Base-by-base conservation (phyloP, 495 filamentous ascomycete genomes). In the Podospora appendiculata region DNA sequence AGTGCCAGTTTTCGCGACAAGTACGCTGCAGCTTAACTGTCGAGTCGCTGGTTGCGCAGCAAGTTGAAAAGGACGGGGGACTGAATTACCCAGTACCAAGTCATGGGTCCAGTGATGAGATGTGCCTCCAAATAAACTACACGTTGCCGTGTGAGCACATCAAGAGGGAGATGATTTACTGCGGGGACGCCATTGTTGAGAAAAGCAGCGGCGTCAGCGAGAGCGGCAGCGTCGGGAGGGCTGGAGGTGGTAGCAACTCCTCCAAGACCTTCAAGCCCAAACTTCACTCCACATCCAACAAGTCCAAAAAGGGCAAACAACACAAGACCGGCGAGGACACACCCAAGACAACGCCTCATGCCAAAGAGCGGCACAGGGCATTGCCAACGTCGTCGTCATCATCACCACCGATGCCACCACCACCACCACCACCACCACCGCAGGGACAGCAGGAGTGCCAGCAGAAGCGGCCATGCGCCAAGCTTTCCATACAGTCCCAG, bases 141-240 rank as follows among this genome's bases (percentile, higher is more conserved):
- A 65, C 61, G 17, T 62, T 71, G 36, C 58, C 62, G 25, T 71
- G 68, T 47, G 66, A 68, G 52, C 68, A 71, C 51, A 58, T 70
- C 51, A 48, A 61, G 35, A 68, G 56, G 39, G 56, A 64, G 44
- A 66, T 58, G 34, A 57, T 65, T 49, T 71, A 67, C 58, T 71
- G 67, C 49, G 41, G 41, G 8, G 38, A 41, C 38, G 41, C 41
- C 41, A 4, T 12, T 44, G n/a, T 44, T 19, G 41, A 17, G 12
- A 44, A 44, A 2, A 38, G 39, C 39, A 32, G 39, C 14, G 35
- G 32, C 17, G 44, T 7, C 6, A 33, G 10, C 45, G 25, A 25
- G 25, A 34, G 7, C 19, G 45, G 19, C 45, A 47, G 7, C 45
- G 10, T 9, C 32, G 11, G 32, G 8, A 45, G n/a, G 9, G 3